Conservation (phyloP, 2,329 filamentous ascomycete species). For the Trichoderma atrobrunneum region DNA sequence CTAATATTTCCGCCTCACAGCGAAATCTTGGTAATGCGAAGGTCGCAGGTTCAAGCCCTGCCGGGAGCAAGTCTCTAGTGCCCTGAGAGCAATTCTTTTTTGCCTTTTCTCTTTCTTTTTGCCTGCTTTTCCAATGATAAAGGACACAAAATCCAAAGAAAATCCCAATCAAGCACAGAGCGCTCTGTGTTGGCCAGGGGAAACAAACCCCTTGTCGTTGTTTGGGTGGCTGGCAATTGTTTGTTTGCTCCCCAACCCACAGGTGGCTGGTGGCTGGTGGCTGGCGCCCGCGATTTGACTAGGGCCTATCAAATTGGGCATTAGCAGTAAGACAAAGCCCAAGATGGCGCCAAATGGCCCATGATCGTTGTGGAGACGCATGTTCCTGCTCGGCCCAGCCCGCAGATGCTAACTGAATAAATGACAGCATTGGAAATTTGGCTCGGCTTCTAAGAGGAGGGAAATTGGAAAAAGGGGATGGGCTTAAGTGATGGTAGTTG, state of each 20-base stretch:
- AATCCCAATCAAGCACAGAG: background rate
- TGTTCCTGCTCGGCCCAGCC: conserved; percentile 13
- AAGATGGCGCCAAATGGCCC: background rate
- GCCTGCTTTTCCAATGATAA: background rate
- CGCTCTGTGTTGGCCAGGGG: background rate
- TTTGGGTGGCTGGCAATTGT: background rate
- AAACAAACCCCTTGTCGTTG: background rate
- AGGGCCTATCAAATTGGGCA: background rate
- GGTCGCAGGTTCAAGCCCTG: conserved; percentile 24
- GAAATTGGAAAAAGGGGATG: background rate
- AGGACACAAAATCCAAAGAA: background rate
- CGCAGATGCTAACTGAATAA: conserved; percentile 5
- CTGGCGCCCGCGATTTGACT: background rate
- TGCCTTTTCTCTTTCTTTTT: conserved; percentile 10
- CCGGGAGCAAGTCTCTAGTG: conserved; percentile 19
- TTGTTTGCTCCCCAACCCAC: background rate
- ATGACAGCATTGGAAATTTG: background rate
- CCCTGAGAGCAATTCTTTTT: background rate
- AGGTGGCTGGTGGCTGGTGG: background rate
- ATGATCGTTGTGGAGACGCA: background rate
- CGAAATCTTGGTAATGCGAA: conserved; percentile 20
- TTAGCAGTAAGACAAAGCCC: background rate
- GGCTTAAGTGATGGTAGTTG: background rate
- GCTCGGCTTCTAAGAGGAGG: background rate
- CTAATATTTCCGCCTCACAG: conserved; percentile 11